These are phyloP conservation scores for Acrocalymma vagum DNA, from an alignment of 2,329 filamentous ascomycete species.

Conservation along the genomic window DNA sequence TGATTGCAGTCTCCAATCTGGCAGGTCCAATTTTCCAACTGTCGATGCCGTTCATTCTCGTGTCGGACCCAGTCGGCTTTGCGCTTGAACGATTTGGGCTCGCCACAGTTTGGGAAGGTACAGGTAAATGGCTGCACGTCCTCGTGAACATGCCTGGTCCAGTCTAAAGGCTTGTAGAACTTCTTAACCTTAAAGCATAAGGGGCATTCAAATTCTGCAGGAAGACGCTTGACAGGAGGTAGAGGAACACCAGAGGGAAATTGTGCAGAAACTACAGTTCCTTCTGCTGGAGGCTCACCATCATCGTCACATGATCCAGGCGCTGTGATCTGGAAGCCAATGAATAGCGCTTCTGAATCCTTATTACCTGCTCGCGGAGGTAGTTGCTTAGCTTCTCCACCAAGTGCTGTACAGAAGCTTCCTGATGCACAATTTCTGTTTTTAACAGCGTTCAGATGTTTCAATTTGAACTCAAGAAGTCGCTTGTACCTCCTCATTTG, in stretches of 20 bases:
- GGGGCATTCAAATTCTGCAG: slow-evolving; percentile 89
- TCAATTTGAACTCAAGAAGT: slow-evolving; percentile 73
- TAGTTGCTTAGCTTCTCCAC: slow-evolving; percentile 70
- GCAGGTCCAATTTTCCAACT: slow-evolving; percentile 91
- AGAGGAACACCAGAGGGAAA: slow-evolving; percentile 84
- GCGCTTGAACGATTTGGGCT: slow-evolving; percentile 91
- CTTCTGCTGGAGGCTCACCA: slow-evolving; percentile 71
- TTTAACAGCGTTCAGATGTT: slow-evolving; percentile 70
- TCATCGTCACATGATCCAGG: slow-evolving; percentile 70
- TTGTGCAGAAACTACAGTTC: slow-evolving; percentile 73
- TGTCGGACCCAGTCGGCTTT: slow-evolving; percentile 97
- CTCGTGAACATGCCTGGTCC: slow-evolving; percentile 96
- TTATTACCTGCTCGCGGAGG: slow-evolving; percentile 68
- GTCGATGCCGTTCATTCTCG: slow-evolving; percentile 89
- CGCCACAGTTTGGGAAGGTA: slow-evolving; percentile 82
- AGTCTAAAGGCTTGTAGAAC: slow-evolving; percentile 91
- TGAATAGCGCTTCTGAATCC: slow-evolving; percentile 64
- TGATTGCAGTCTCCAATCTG: slow-evolving; percentile 82
- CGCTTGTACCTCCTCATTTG: slow-evolving; percentile 82
- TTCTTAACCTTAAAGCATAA: slow-evolving; percentile 86
- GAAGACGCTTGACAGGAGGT: slow-evolving; percentile 78
- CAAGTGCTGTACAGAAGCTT: slow-evolving; percentile 70
- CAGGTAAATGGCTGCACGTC: slow-evolving; percentile 94
- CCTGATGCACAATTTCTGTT: slow-evolving; percentile 68
- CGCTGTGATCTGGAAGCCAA: slow-evolving; percentile 63